Percentiles rank a stretch among this genome's conserved stretches.
phyloP scores from a whole-genome alignment of 179 eudicot genomes.

The Pouteria campechiana region DNA sequence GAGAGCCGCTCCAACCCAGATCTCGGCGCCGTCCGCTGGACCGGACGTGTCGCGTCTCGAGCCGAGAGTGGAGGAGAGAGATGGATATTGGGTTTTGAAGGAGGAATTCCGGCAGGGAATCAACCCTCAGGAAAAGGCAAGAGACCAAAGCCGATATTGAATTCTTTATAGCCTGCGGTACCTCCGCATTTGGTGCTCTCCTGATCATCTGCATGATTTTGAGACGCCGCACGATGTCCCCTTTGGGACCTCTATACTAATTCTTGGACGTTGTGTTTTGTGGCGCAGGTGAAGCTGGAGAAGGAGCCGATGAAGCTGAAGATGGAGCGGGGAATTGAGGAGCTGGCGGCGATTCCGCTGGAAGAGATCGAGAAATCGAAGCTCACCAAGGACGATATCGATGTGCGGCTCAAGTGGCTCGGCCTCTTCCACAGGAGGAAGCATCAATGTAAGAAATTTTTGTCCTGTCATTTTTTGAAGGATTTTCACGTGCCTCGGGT shows the following conservation, averaged over 20 bases:
- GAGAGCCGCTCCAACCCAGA: slow-evolving; percentile 20
- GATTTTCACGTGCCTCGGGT: neutral
- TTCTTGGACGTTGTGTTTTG: too few species aligned
- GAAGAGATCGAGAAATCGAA: slow-evolving; percentile 70
- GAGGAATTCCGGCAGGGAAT: slow-evolving; percentile 80
- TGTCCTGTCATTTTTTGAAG: too few species aligned
- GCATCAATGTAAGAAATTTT: slow-evolving; percentile 90
- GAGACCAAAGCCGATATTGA: too few species aligned
- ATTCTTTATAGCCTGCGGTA: too few species aligned
- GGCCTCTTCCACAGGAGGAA: slow-evolving; percentile 92
- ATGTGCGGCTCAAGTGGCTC: slow-evolving; percentile 92
- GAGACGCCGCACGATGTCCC: too few species aligned
- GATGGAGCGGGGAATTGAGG: slow-evolving; percentile 53
- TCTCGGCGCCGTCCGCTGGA: slow-evolving; percentile 8
- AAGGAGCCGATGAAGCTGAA: slow-evolving; percentile 78
- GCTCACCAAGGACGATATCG: slow-evolving; percentile 69
- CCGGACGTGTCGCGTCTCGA: slow-evolving; percentile 38
- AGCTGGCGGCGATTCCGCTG: slow-evolving; percentile 44
- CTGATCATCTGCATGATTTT: too few species aligned
- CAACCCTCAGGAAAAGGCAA: slow-evolving; percentile 88
- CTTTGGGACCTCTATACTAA: too few species aligned
- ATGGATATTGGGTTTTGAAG: slow-evolving; percentile 68
- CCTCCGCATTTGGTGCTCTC: too few species aligned
- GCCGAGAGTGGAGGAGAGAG: slow-evolving; percentile 73
- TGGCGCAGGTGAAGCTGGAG: slow-evolving; percentile 74